These are phyloP conservation scores for Parathielavia appendiculata DNA, from an alignment of 495 filamentous ascomycete species.

Conservation along the genomic window DNA sequence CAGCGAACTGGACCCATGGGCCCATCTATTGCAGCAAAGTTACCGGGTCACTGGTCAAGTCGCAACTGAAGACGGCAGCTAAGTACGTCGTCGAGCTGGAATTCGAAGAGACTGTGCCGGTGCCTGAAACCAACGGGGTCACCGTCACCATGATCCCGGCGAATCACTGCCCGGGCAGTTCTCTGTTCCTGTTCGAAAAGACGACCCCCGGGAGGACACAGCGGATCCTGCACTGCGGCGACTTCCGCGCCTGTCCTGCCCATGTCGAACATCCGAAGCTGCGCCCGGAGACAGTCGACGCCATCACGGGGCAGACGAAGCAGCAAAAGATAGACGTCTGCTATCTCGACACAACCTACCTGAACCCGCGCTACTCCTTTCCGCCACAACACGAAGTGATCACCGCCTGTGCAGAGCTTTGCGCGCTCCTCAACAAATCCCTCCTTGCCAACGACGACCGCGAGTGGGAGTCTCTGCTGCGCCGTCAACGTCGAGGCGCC, in stretches of 20 bases:
- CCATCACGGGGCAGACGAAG: conserved; percentile 59
- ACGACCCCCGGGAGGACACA: conserved; percentile 56
- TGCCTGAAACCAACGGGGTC: conserved; percentile 73
- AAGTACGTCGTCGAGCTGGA: conserved; percentile 81
- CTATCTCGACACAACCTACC: conserved; percentile 95
- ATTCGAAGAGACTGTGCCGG: conserved; percentile 75
- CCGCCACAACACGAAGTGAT: conserved; percentile 84
- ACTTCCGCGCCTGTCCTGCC: conserved; percentile 85
- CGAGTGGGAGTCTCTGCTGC: conserved; percentile 30
- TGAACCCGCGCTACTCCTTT: conserved; percentile 93
- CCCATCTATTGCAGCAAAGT: conserved; percentile 95
- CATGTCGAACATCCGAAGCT: conserved; percentile 82
- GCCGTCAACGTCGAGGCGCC: conserved; percentile 20
- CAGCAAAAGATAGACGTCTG: conserved; percentile 90
- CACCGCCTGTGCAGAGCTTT: conserved; percentile 82
- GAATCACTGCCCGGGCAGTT: conserved; percentile 95
- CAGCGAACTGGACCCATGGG: conserved; percentile 82
- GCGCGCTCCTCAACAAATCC: conserved; percentile 51
- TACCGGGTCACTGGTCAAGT: conserved; percentile 82
- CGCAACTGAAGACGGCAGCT: conserved; percentile 77
- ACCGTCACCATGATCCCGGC: conserved; percentile 91
- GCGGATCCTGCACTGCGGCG: conserved; percentile 87
- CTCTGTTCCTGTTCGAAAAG: conserved; percentile 90
- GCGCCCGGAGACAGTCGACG: conserved; percentile 64
- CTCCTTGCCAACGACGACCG: conserved; percentile 28